These are phyloP conservation scores for Apiospora rasikravindrae DNA, from an alignment of 2,329 filamentous ascomycete genomes.

Conservation along the genomic window DNA sequence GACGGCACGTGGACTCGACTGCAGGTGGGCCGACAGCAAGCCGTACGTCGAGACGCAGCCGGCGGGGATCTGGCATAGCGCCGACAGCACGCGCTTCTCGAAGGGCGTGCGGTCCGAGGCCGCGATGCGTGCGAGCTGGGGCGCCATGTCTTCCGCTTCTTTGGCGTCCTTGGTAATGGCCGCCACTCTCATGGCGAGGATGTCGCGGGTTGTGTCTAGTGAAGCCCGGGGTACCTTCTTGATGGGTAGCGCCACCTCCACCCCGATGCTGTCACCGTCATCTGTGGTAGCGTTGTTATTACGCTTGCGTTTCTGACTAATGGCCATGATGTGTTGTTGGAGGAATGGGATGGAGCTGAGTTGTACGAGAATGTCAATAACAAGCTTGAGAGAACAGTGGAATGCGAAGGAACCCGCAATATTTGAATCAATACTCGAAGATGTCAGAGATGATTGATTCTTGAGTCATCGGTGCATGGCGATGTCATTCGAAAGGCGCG, in stretches of 20 bases:
- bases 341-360: background rate
- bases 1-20: conserved; percentile 45
- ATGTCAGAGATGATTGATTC: conserved; percentile 3
- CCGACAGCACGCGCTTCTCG: conserved; percentile 70
- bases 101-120: conserved; percentile 54
- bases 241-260: background rate
- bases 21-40: conserved; percentile 62
- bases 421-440: background rate
- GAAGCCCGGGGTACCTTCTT: conserved; percentile 14
- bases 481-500: conserved; percentile 32
- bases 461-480: conserved; percentile 9
- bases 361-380: background rate
- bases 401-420: background rate
- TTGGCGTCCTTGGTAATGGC: background rate
- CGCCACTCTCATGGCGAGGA: conserved; percentile 12
- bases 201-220: conserved; percentile 19
- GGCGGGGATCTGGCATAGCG: conserved; percentile 77
- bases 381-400: too few relatives aligned
- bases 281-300: conserved; percentile 15
- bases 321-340: conserved; percentile 28
- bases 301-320: conserved; percentile 36
- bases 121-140: conserved; percentile 52
- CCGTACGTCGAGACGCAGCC: conserved; percentile 82
- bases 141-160: conserved; percentile 38
- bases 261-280: background rate